Evolutionary conservation across 2,329 filamentous ascomycete genomes (phyloP), one percentile per base, ranked within the genome.

Genomic region (Leptographium procerum): DNA sequence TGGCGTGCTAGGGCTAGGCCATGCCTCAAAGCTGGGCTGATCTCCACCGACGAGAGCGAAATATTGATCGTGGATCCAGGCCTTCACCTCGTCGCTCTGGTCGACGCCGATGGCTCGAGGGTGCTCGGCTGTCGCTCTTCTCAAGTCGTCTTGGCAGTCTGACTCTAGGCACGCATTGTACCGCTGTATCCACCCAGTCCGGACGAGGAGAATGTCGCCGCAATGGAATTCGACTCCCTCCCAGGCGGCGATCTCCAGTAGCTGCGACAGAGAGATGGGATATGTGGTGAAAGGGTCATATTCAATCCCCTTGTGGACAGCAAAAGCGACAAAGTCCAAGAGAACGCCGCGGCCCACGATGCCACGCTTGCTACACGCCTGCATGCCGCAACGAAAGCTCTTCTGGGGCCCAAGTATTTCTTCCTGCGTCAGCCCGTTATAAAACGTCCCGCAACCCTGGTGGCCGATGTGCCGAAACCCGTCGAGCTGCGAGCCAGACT

Each of bases 61-160:
- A 57, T 85, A 83, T 62, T 77, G 80, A 65, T 89, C 84, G 72
- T 87, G 86, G 60, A 88, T 61, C 84, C 85, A 89, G 55, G 81
- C 77, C 10, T 82, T 72, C 6, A 84, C 77, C 47, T 78, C 77
- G 51, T 80, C 70, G 2, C 65, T 66, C 0, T 76, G 78, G 34
- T 82, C 72, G 43, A 78, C 64, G 7, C 79, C 70, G 10, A 52
- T 31, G 28, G 52, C 56, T 24, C 31, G 52, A 28, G 50, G 53
- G 11, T 63, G 69, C 1, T 47, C 57, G 0, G 61, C 57, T 11
- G 65, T 59, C 56, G 75, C 64, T 59, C 72, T 72, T 2, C 61
- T 66, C 9, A 75, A 64, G 8, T 71, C 68, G 1, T 70, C 67
- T 0, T 67, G 65, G 1, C 67, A 70, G 4, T n/a, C n/a, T n/a